A percentile compares a stretch with the other conserved stretches of the same genome.
Conservation (phyloP, 2,329 filamentous ascomycete genomes). For the Albifimbria verrucaria region DNA sequence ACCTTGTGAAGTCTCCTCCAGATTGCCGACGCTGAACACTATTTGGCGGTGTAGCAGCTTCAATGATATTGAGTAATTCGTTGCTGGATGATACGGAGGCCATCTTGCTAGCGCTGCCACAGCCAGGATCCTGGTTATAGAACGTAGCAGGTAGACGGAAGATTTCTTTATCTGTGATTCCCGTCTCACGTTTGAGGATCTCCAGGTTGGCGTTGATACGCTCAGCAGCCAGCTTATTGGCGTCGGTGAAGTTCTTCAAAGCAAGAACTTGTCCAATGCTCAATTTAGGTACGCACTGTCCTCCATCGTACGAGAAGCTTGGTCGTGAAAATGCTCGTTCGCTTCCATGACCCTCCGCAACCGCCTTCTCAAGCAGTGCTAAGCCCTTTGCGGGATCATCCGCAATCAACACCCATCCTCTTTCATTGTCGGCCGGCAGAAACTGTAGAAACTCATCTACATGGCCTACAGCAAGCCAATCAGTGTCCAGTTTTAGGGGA, state of each 20-base stretch:
- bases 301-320: constrained; percentile 1
- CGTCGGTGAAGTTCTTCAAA: constrained; percentile 2
- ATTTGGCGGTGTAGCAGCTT: background rate
- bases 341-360: constrained; percentile 11
- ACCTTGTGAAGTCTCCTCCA: background rate
- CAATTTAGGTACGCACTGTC: constrained; percentile 8
- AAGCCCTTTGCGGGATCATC: constrained; percentile 18
- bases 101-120: background rate
- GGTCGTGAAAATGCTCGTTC: constrained; percentile 13
- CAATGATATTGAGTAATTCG: background rate
- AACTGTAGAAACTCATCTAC: constrained; percentile 28
- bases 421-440: constrained; percentile 18
- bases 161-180: constrained; percentile 18
- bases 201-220: constrained; percentile 18
- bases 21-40: background rate
- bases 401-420: constrained; percentile 19
- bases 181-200: constrained; percentile 19
- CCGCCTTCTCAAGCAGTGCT: constrained; percentile 13
- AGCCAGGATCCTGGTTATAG: constrained; percentile 1
- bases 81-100: background rate
- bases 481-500: constrained; percentile 28
- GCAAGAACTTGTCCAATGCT: constrained; percentile 15
- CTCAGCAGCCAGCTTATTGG: constrained; percentile 10
- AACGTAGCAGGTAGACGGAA: constrained; percentile 16
- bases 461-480: constrained; percentile 22